These are phyloP conservation scores for Phaeomoniella chlamydospora DNA, from an alignment of 2,329 filamentous ascomycete species.

Conservation along the genomic window DNA sequence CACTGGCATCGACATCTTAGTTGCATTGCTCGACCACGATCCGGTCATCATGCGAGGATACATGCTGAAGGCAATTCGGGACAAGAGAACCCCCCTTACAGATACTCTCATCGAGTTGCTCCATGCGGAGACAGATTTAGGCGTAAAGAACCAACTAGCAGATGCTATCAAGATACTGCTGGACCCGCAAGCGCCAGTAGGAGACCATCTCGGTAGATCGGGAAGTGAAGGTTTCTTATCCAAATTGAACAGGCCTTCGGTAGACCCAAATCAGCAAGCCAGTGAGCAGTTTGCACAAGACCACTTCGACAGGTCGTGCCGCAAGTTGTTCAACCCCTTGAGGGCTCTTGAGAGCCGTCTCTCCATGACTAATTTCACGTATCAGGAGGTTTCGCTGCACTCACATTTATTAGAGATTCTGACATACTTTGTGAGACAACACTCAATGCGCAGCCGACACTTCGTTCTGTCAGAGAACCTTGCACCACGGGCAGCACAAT, in stretches of 20 bases:
- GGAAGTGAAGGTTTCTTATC: constrained; percentile 51
- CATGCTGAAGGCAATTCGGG: constrained; percentile 69
- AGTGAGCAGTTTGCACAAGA: constrained; percentile 64
- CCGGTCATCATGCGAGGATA: constrained; percentile 86
- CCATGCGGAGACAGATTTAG: constrained; percentile 79
- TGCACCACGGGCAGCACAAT: constrained; percentile 63
- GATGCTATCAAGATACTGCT: constrained; percentile 90
- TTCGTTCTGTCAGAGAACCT: constrained; percentile 74
- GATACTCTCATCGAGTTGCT: constrained; percentile 88
- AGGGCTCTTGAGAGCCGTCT: constrained; percentile 52
- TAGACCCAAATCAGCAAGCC: constrained; percentile 51
- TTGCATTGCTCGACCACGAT: constrained; percentile 91
- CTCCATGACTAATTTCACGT: constrained; percentile 54
- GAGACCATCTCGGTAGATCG: constrained; percentile 42
- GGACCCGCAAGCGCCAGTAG: constrained; percentile 51
- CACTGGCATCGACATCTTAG: constrained; percentile 83
- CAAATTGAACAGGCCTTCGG: constrained; percentile 41
- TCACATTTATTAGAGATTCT: constrained; percentile 84
- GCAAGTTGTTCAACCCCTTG: constrained; percentile 73
- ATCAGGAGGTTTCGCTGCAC: constrained; percentile 80
- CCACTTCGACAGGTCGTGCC: constrained; percentile 81
- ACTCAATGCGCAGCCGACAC: constrained; percentile 71
- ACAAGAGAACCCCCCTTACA: constrained; percentile 72
- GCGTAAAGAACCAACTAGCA: constrained; percentile 88
- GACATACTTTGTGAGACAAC: constrained; percentile 84